Base-by-base conservation (phyloP, 2,329 filamentous ascomycete genomes). In the Nigrograna mackinnonii region DNA sequence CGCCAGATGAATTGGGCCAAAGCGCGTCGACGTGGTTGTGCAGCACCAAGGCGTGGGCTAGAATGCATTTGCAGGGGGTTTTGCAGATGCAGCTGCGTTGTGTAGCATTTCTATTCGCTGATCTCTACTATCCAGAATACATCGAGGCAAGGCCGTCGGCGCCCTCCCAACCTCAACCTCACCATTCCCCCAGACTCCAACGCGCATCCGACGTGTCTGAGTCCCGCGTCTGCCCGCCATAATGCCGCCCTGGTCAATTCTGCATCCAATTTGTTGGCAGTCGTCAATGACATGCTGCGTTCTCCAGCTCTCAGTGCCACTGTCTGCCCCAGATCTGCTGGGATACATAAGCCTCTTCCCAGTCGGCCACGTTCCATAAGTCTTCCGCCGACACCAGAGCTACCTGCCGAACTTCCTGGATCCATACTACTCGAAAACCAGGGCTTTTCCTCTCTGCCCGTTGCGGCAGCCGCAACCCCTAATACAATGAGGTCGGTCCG, bases 231-330 rank as follows among this genome's bases (percentile, higher is more conserved):
- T 28, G 50, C 54, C 37, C 51, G 52, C 36, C 60, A 66, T 41
- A 59, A 62, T 59, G 54, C 49, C 30, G 52, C 51, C 37, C 47
- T 59, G 37, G 47, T 52, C 49, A 57, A 52, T 41, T 62, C 62
- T 26, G 55, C 60, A 37, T 62, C 58, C 33, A 65, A 60, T 59
- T 54, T 75, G 30, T 62, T 73, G 46, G 60, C 64, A 22, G 65
- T 68, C 17, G 65, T 72, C 51, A 72, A 69, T 56, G 71, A 71
- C 41, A 68, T 71, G 55, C 58, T 74, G 19, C 65, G 66, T 28
- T 72, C 70, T 14, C 70, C 71, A 38, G 60, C 57, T 22, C 48
- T 67, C 33, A 63, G 59, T 43, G 55, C 58, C 30, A 58, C 57
- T 44, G 41, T 57, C 32, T 60, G 54, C 47, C 45, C 60, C 48